A percentile compares a stretch with the other conserved stretches of the same genome.
Evolutionary conservation across 1,284 basidiomycete species (phyloP).

Genomic region (Polyporus tsugae): DNA sequence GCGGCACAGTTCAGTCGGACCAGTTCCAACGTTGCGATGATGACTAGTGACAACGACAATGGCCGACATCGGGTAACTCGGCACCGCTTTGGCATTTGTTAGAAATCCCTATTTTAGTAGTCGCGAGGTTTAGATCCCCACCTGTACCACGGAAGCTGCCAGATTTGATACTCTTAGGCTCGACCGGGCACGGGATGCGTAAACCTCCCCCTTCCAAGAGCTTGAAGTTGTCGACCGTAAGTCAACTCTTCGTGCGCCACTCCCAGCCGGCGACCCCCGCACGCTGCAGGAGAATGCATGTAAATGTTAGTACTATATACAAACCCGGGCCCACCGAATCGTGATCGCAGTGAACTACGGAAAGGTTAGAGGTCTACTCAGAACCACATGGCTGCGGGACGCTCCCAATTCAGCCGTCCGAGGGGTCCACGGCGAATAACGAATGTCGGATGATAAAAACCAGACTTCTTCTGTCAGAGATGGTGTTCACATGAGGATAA

Average conservation of each 20-base stretch:
- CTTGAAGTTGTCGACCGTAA: too few species aligned
- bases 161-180: too few species aligned
- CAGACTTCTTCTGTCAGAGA: neutral
- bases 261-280: too few species aligned
- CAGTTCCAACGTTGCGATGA: neutral
- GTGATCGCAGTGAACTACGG: too few species aligned
- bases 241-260: too few species aligned
- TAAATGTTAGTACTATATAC: too few species aligned
- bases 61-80: neutral
- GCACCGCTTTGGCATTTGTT: neutral
- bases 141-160: neutral
- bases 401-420: neutral
- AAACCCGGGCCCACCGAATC: too few species aligned
- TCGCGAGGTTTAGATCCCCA: neutral
- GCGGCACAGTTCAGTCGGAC: neutral
- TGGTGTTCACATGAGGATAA: neutral
- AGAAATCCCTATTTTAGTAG: neutral
- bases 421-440: neutral
- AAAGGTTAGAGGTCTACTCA: neutral
- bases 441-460: neutral
- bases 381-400: neutral
- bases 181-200: too few species aligned
- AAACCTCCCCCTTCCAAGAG: too few species aligned
- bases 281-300: too few species aligned
- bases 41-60: neutral